Conservation (phyloP, 805 yeast genomes). For the Tanozyma kutaoensis region DNA sequence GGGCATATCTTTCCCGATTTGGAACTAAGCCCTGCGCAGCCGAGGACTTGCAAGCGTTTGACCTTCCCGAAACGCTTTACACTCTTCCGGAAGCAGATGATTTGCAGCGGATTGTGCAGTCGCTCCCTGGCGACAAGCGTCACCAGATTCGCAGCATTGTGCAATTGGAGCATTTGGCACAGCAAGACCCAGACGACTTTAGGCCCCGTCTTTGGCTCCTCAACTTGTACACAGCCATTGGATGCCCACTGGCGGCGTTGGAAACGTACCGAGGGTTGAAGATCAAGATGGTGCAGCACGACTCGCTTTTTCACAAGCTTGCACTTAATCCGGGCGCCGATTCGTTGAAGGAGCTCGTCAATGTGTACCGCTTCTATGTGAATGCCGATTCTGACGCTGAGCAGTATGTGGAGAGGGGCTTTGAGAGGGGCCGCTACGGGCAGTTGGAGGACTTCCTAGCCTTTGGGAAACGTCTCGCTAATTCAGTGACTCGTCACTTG, state of each 20-base stretch:
- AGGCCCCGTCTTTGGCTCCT: conserved; percentile 62
- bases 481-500: conserved; percentile 35
- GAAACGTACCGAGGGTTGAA: conserved; percentile 40
- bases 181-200: conserved; percentile 57
- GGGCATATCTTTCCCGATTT: conserved; percentile 29
- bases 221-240: conserved; percentile 45
- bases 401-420: conserved; percentile 35
- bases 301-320: conserved; percentile 46
- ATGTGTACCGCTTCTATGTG: conserved; percentile 35
- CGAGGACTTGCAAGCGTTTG: conserved; percentile 31
- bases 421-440: conserved; percentile 46
- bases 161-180: conserved; percentile 43
- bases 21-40: conserved; percentile 54
- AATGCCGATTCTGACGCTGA: conserved; percentile 40
- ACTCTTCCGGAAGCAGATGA: no score
- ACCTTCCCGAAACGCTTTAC: conserved; percentile 1
- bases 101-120: no score
- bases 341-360: conserved; percentile 17
- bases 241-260: conserved; percentile 36
- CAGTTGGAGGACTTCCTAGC: conserved; percentile 57
- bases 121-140: no score
- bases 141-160: conserved; percentile 33
- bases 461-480: conserved; percentile 36
- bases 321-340: conserved; percentile 23
- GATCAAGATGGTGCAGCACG: conserved; percentile 67